Percentiles rank a stretch among this genome's conserved stretches.
Conservation (phyloP, 2,329 filamentous ascomycete species). For the Hirsutella minnesotensis region DNA sequence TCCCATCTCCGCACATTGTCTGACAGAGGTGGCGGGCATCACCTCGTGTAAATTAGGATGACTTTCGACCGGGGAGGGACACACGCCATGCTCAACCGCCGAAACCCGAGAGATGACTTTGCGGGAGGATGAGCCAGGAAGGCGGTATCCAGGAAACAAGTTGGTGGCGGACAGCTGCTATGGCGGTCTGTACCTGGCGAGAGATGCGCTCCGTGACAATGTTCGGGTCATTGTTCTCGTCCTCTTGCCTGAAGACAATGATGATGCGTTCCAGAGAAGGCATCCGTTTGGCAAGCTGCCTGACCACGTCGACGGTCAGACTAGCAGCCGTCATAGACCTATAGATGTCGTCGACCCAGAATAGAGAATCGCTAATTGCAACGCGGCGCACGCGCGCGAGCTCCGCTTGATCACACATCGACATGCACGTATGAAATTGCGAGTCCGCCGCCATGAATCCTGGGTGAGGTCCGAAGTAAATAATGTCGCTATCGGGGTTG, state of each 20-base stretch:
- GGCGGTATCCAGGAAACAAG: constrained; percentile 20
- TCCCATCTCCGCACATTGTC: too few species aligned
- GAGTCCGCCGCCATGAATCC: constrained; percentile 33
- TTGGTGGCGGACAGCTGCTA: constrained; percentile 18
- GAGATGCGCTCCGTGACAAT: constrained; percentile 22
- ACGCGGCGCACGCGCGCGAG: constrained; percentile 27
- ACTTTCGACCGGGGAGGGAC: not conserved
- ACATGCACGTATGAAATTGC: constrained; percentile 31
- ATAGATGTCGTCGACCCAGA: constrained; percentile 24
- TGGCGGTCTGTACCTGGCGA: constrained; percentile 23
- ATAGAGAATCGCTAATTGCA: constrained; percentile 33
- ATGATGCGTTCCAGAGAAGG: constrained; percentile 28
- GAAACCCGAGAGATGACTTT: constrained; percentile 12
- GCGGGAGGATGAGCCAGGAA: constrained; percentile 24
- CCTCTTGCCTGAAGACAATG: constrained; percentile 29
- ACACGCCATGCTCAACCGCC: constrained; percentile 3
- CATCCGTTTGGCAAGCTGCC: constrained; percentile 24
- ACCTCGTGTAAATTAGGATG: too few species aligned
- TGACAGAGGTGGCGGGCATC: too few species aligned
- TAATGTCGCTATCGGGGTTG: constrained; percentile 27
- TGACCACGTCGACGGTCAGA: constrained; percentile 27
- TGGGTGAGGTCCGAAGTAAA: constrained; percentile 33
- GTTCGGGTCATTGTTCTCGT: constrained; percentile 16
- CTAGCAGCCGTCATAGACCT: constrained; percentile 26
- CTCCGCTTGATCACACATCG: constrained; percentile 27